Base-by-base conservation (phyloP, 169 alveolate genomes). In the Eimeria acervulina region DNA sequence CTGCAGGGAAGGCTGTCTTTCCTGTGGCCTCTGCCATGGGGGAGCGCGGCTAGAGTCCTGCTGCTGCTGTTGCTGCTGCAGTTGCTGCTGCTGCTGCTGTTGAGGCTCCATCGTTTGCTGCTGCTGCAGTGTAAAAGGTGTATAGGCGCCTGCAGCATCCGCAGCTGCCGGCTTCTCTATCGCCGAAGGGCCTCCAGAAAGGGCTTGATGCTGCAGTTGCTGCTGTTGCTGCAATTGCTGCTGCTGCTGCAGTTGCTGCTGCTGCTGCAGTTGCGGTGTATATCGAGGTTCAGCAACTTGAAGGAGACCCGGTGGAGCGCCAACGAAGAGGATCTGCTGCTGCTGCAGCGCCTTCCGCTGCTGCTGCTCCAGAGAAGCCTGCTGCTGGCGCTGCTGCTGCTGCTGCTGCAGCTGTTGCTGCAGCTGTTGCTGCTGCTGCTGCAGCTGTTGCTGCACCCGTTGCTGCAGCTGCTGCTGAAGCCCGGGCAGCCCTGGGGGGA, bases 51-150 rank as follows among this genome's bases (percentile, higher is more conserved):
- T 17, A 59, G 7, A 8, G 17, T 55, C 33, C 19, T 74, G 61
- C 7, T 17, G 85, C 68, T 80, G 90, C 90, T 80, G 61, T 70
- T 47, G 90, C 70, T 78, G 70, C 90, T 80, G 70, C 76, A 26
- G 76, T 31, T n/a, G 44, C 47, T 52, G 19, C 51, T 31, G 59
- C 91, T 52, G 91, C 52, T 83, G 91, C 31, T 47, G 55, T 47
- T 47, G 55, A 7, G 5, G 55, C 72, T 4, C 36, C 91, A n/a
- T 42, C n/a, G 6, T 51, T 26, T n/a, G 13, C 31, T 13, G 91
- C 76, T 5, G 59, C 74, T 15, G 31, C 51, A 47, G 74, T 40
- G 84, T 19, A 6, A 17, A 2, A 3, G 87, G 61, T 76, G 87
- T 61, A 6, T 55, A 31, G 36, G 87, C 87, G 36, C 36, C 87